A percentile compares a stretch with the other conserved stretches of the same genome.
Conservation (phyloP, 164 flowering plant species). For the Vitis amurensis region DNA sequence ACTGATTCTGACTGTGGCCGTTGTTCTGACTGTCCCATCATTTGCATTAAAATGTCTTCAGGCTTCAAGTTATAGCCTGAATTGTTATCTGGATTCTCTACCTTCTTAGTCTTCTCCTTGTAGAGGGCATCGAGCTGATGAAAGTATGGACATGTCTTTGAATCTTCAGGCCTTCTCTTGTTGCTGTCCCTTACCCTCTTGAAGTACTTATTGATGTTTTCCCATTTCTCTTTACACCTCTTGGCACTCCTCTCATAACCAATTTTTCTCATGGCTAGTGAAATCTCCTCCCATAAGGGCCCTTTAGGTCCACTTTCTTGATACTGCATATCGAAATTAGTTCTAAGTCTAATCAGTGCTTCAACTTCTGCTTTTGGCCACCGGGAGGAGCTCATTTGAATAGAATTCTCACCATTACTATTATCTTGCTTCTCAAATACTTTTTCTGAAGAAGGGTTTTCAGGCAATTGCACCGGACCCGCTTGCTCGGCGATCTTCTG, state of each 20-base stretch:
- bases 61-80: constrained; percentile 28
- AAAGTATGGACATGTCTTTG: constrained; percentile 70
- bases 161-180: constrained; percentile 54
- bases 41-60: constrained; percentile 42
- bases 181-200: constrained; percentile 60
- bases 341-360: constrained; percentile 50
- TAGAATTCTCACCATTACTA: constrained; percentile 6
- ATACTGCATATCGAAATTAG: constrained; percentile 37
- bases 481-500: constrained; percentile 42
- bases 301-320: constrained; percentile 58
- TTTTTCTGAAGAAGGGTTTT: constrained; percentile 20
- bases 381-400: constrained; percentile 32
- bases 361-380: constrained; percentile 77
- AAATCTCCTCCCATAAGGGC: constrained; percentile 69
- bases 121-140: constrained; percentile 61
- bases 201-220: constrained; percentile 75
- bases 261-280: constrained; percentile 45
- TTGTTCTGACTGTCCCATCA: constrained; percentile 25
- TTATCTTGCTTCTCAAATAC: constrained; percentile 10
- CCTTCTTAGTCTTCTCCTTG: constrained; percentile 27
- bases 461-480: constrained; percentile 16
- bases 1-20: constrained; percentile 8
- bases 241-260: constrained; percentile 60
- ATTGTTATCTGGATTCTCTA: constrained; percentile 9
- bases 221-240: constrained; percentile 79